Conservation (phyloP, 768 basidiomycete genomes). For the Termitomyces sp. region DNA sequence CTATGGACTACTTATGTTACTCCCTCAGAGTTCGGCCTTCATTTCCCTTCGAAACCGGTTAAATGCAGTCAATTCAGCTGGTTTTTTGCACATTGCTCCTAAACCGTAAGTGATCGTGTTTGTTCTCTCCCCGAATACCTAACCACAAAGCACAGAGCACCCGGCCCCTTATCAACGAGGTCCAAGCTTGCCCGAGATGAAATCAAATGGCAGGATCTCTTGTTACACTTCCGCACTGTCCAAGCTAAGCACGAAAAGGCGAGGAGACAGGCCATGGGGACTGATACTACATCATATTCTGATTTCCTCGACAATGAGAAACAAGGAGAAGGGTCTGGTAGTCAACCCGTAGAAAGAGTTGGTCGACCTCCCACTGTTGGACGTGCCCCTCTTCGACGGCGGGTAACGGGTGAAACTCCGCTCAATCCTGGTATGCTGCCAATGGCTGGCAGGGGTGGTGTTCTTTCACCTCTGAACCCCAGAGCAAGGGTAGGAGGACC, state of each 20-base stretch:
- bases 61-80: conserved; percentile 92
- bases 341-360: conserved; percentile 21
- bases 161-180: conserved; percentile 46
- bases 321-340: conserved; percentile 24
- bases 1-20: conserved; percentile 93
- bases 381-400: conserved; percentile 54
- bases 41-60: conserved; percentile 91
- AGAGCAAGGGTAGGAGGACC: conserved; percentile 51
- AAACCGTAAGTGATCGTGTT: conserved; percentile 56
- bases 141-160: conserved; percentile 17
- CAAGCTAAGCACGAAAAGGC: conserved; percentile 93
- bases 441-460: conserved; percentile 36
- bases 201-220: conserved; percentile 96
- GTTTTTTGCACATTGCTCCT: conserved; percentile 87
- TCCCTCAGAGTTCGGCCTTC: conserved; percentile 97
- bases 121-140: not conserved
- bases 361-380: conserved; percentile 19
- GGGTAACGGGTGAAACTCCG: conserved; percentile 53
- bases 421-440: conserved; percentile 23
- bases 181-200: conserved; percentile 83
- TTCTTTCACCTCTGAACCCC: conserved; percentile 73
- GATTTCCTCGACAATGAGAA: conserved; percentile 46
- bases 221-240: conserved; percentile 86
- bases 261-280: conserved; percentile 71
- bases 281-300: conserved; percentile 51